A percentile compares a stretch with the other conserved stretches of the same genome.
Conservation (phyloP, 306 rosid genomes). For the Hippophae tibetana region DNA sequence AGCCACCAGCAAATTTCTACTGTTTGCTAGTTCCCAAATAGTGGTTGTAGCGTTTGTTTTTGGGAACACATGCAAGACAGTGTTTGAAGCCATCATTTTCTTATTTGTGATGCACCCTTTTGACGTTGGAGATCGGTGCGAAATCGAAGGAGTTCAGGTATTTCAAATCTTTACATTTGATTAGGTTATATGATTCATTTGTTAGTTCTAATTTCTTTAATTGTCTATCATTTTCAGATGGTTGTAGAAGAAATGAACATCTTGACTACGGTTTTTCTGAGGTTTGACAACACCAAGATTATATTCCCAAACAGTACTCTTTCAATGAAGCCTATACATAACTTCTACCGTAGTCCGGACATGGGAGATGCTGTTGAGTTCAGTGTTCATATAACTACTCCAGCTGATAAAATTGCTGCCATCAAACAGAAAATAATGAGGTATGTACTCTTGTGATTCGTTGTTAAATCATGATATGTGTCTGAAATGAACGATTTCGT, state of each 20-base stretch:
- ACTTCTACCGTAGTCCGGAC: slow-evolving; percentile 91
- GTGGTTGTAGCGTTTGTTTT: slow-evolving; percentile 79
- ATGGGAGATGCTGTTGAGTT: slow-evolving; percentile 74
- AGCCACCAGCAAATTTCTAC: slow-evolving; percentile 60
- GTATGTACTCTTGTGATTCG: slow-evolving; percentile 26
- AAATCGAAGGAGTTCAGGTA: slow-evolving; percentile 77
- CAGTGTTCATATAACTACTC: slow-evolving; percentile 63
- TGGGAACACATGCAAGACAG: slow-evolving; percentile 87
- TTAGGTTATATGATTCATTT: not conserved
- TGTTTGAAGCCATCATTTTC: slow-evolving; percentile 77
- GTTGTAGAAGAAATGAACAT: slow-evolving; percentile 97
- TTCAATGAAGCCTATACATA: slow-evolving; percentile 53
- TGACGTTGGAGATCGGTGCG: slow-evolving; percentile 95
- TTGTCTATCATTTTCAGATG: slow-evolving; percentile 46
- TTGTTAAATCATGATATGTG: not conserved
- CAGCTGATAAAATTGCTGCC: slow-evolving; percentile 50
- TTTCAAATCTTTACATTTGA: not conserved
- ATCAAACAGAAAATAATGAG: slow-evolving; percentile 56
- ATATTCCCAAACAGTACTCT: slow-evolving; percentile 64
- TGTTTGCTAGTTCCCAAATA: slow-evolving; percentile 69
- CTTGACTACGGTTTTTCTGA: slow-evolving; percentile 78
- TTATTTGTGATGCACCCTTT: slow-evolving; percentile 86
- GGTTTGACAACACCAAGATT: slow-evolving; percentile 55
- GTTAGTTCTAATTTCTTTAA: slow-evolving; percentile 14
- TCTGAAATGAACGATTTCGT: slow-evolving; percentile 3